Evolutionary conservation across 371 early-diverging fungal genomes (phyloP), one percentile per base, ranked within the genome.

Genomic region (Smittium culicis): DNA sequence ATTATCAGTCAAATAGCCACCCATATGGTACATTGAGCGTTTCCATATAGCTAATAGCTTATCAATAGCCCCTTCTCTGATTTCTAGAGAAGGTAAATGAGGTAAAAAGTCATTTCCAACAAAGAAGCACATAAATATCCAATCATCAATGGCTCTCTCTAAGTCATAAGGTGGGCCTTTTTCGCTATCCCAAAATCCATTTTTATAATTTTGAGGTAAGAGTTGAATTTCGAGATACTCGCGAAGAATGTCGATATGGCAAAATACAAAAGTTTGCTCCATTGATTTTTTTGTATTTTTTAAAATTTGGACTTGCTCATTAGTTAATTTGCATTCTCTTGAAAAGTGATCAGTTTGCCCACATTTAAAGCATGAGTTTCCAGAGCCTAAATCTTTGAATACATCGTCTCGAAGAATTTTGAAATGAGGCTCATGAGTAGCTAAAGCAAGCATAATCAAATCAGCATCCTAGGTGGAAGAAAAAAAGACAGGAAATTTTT

Each of bases 31-130:
- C 69, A 93, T 72, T 31, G 79, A 75, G 30, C 82, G 77, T 72
- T 93, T 93, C 93, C 95, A 98, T 25, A 96, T 80, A 31, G 82
- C 80, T 65, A 94, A 85, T 30, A 97, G 79, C 29, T 84, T 82
- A 71, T 96, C 96, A 67, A 99, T 88, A 17, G 99, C 99, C 45
- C 94, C 92, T 77, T 98, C 97, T 45, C 92, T 84, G 58, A 99
- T 98, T 72, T 99, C 98, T 63, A 99, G 81, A 24, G 93, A 94
- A 0, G 99, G 99, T 63, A 98, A 74, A 75, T 97, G 97, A 2
- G 99, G 99, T 70, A 99, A 79, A 80, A 99, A 99, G 81, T 99
- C 99, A 79, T 99, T 99, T 68, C 99, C 99, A 31, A 98, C 96
- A 81, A 99, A 95, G 82, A 99, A 99, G 73, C 95, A 96, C 73